Conservation (phyloP, 1,284 basidiomycete species). For the Papiliotrema fonsecae region DNA sequence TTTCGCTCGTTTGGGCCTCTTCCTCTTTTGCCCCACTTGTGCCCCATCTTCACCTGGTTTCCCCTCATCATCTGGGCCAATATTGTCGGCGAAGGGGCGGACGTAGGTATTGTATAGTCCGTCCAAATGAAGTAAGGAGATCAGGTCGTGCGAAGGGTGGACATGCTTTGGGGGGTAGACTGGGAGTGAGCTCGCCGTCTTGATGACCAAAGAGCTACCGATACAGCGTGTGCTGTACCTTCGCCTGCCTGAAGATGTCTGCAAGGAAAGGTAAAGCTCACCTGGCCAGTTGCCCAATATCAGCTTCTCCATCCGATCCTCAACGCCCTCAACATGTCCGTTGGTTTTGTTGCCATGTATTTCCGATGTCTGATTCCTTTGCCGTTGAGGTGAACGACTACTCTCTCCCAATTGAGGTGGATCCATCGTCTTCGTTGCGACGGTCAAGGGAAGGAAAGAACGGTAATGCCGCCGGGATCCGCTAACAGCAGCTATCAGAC, state of each 20-base stretch:
- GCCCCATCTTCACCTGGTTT: background rate
- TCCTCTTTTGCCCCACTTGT: background rate
- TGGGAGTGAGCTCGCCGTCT: background rate
- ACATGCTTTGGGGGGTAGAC: slow-evolving; percentile 30
- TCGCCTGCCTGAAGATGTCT: background rate
- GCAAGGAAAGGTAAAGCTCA: background rate
- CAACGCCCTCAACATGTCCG: background rate
- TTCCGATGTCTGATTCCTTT: background rate
- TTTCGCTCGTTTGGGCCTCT: slow-evolving; percentile 8
- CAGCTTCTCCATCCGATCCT: background rate
- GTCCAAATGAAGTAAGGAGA: slow-evolving; percentile 39
- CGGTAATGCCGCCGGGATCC: too few relatives aligned
- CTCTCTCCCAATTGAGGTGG: slow-evolving; percentile 2
- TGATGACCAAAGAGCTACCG: background rate
- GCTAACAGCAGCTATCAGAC: too few relatives aligned
- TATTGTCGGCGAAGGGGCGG: slow-evolving; percentile 28
- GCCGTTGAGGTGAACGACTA: background rate
- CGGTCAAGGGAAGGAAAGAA: too few relatives aligned
- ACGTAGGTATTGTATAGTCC: slow-evolving; percentile 39
- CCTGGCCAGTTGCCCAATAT: slow-evolving; percentile 1
- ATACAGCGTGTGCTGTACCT: background rate
- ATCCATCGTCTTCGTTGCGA: slow-evolving; percentile 3
- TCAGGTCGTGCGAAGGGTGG: slow-evolving; percentile 38
- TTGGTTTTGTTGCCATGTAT: background rate
- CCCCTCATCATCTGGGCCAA: slow-evolving; percentile 5